These are phyloP conservation scores for Cupressus sempervirens DNA, from an alignment of 75 land plant genomes.

Conservation along the genomic window DNA sequence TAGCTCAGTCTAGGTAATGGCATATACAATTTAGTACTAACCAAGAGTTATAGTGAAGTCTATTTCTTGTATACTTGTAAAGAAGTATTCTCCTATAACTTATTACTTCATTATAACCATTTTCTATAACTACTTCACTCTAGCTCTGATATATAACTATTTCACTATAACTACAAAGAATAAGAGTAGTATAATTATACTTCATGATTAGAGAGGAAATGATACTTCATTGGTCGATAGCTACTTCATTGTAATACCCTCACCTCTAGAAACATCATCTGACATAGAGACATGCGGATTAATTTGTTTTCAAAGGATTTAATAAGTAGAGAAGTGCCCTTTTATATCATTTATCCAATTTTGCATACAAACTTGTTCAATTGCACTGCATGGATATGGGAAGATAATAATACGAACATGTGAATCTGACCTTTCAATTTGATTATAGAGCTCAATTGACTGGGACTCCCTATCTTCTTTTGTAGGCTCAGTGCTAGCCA, in stretches of 20 bases:
- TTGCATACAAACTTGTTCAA: neutral
- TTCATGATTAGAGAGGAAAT: neutral
- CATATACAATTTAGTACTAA: no score
- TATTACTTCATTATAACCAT: neutral
- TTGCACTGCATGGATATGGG: neutral
- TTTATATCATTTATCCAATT: neutral
- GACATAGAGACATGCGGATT: neutral
- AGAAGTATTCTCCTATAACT: neutral
- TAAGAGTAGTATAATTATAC: no score
- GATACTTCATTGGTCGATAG: neutral
- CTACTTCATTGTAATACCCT: neutral
- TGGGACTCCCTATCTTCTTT: neutral
- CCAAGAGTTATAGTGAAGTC: no score
- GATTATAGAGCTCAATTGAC: constrained; percentile 5
- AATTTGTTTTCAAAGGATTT: neutral
- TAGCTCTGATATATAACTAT: no score
- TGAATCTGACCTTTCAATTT: constrained; percentile 9
- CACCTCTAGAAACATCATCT: neutral
- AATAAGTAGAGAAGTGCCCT: neutral
- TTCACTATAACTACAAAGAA: no score
- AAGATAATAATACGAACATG: neutral
- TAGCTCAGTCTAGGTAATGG: no score
- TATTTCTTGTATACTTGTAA: neutral
- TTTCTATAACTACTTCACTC: neutral
- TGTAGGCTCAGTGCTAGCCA: neutral